Evolutionary conservation across 2,329 filamentous ascomycete genomes (phyloP).

Genomic region (Clonostachys chloroleuca): DNA sequence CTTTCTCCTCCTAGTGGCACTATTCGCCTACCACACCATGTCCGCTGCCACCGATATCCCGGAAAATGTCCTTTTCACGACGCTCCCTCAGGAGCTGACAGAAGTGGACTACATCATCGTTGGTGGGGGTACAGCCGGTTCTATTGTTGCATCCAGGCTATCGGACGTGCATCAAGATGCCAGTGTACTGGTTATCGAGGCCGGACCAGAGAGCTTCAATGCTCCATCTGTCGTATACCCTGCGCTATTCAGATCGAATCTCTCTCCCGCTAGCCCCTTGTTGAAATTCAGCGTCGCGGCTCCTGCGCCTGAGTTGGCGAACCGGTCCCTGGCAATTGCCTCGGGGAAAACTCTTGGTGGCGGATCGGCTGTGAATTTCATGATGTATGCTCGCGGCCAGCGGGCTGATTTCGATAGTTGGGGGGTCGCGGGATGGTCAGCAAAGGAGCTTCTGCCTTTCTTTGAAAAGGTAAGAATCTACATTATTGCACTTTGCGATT

Average conservation of each 20-base stretch:
- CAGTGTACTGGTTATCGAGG: conserved; percentile 37
- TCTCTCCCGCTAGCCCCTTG: conserved; percentile 10
- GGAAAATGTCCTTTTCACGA: too few species aligned
- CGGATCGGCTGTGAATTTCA: conserved; percentile 24
- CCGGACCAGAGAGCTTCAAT: conserved; percentile 16
- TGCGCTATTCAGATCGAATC: conserved; percentile 22
- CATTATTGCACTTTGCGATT: not conserved
- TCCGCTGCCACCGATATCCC: too few species aligned
- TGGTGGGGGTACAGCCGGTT: conserved; percentile 37
- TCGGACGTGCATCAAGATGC: conserved; percentile 42
- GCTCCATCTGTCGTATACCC: conserved; percentile 26
- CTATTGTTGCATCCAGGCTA: conserved; percentile 41
- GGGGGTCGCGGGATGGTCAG: conserved; percentile 8
- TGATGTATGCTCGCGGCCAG: conserved; percentile 20
- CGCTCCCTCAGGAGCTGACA: too few species aligned
- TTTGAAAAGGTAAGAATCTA: conserved; percentile 7
- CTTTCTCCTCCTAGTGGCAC: too few species aligned
- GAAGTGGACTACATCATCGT: too few species aligned
- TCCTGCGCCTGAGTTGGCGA: conserved; percentile 11
- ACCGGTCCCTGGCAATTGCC: conserved; percentile 11
- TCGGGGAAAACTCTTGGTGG: conserved; percentile 20
- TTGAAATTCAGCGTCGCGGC: conserved; percentile 14
- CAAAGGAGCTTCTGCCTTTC: conserved; percentile 9
- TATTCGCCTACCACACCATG: too few species aligned
- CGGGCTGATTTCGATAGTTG: conserved; percentile 10